Conservation (phyloP, 2,329 filamentous ascomycete genomes). For the Atkinsonella texensis region DNA sequence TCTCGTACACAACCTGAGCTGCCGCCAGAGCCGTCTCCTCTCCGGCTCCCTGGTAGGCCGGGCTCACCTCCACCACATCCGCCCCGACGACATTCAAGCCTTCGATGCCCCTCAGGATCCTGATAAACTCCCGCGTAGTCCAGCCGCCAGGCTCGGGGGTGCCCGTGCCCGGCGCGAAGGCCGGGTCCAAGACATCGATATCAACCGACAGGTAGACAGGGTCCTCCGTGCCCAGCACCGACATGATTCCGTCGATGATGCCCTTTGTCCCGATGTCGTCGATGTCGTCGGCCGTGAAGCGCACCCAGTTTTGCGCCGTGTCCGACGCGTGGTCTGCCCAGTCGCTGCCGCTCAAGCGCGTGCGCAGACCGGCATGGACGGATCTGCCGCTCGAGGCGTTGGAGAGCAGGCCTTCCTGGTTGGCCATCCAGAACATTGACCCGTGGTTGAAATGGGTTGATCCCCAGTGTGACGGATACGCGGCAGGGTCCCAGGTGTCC, state of each 20-base stretch:
- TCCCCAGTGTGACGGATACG: constrained; percentile 68
- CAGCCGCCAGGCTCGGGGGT: constrained; percentile 86
- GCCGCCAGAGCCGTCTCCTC: constrained; percentile 76
- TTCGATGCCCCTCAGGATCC: constrained; percentile 72
- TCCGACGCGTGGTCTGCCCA: constrained; percentile 62
- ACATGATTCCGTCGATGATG: constrained; percentile 58
- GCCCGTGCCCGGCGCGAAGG: constrained; percentile 58
- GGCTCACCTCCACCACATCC: constrained; percentile 76
- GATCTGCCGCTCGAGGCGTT: constrained; percentile 57
- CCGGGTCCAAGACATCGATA: constrained; percentile 76
- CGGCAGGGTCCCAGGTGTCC: constrained; percentile 74
- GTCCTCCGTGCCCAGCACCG: constrained; percentile 58
- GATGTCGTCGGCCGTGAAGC: constrained; percentile 72
- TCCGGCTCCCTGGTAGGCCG: constrained; percentile 68
- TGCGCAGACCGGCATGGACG: constrained; percentile 75
- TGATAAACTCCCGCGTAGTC: constrained; percentile 79
- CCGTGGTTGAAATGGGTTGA: constrained; percentile 67
- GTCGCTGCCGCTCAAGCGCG: constrained; percentile 54
- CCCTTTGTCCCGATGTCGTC: constrained; percentile 67
- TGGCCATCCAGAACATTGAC: constrained; percentile 83
- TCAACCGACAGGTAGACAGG: constrained; percentile 73
- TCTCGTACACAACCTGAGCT: constrained; percentile 74
- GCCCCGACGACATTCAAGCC: constrained; percentile 75
- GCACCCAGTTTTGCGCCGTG: constrained; percentile 62
- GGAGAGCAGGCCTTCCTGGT: constrained; percentile 64